phyloP scores from a whole-genome alignment of 2,329 filamentous ascomycete genomes.

The Fusarium torreyae region DNA sequence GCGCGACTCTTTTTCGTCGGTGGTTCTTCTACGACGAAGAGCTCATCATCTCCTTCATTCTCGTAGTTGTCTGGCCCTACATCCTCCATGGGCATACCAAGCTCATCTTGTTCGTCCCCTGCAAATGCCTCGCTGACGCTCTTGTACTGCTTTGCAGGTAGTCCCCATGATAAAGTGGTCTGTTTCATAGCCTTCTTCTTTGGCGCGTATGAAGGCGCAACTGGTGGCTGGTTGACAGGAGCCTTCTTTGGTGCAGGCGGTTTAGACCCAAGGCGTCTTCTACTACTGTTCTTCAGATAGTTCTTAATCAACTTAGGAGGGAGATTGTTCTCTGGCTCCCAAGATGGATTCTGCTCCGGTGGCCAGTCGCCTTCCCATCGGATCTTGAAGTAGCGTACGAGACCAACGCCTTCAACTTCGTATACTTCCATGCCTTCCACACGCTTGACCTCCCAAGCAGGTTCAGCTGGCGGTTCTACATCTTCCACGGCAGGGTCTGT shows the following conservation, averaged over 20 bases:
- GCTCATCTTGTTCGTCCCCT: slow-evolving; percentile 33
- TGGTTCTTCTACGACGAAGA: slow-evolving; percentile 52
- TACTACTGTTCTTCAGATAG: slow-evolving; percentile 56
- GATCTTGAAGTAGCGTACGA: slow-evolving; percentile 65
- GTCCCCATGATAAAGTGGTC: slow-evolving; percentile 44
- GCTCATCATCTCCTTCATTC: slow-evolving; percentile 43
- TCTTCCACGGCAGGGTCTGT: not conserved
- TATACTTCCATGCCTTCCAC: slow-evolving; percentile 60
- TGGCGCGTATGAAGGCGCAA: not conserved
- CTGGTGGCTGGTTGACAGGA: slow-evolving; percentile 36
- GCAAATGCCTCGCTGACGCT: slow-evolving; percentile 53
- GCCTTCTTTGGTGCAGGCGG: slow-evolving; percentile 7
- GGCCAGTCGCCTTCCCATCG: slow-evolving; percentile 73
- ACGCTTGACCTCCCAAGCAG: slow-evolving; percentile 61
- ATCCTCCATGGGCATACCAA: not conserved
- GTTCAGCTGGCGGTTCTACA: slow-evolving; percentile 37
- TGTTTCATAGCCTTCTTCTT: slow-evolving; percentile 47
- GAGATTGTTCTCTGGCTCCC: slow-evolving; percentile 71
- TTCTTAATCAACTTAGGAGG: slow-evolving; percentile 57
- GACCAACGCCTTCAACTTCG: slow-evolving; percentile 55
- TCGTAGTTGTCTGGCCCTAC: not conserved
- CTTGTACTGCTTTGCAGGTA: slow-evolving; percentile 41
- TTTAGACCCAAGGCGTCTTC: slow-evolving; percentile 13
- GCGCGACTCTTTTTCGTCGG: slow-evolving; percentile 29
- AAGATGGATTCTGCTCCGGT: slow-evolving; percentile 68